These are phyloP conservation scores for Phlebopus sp. DNA, from an alignment of 1,284 basidiomycete species.

Conservation along the genomic window DNA sequence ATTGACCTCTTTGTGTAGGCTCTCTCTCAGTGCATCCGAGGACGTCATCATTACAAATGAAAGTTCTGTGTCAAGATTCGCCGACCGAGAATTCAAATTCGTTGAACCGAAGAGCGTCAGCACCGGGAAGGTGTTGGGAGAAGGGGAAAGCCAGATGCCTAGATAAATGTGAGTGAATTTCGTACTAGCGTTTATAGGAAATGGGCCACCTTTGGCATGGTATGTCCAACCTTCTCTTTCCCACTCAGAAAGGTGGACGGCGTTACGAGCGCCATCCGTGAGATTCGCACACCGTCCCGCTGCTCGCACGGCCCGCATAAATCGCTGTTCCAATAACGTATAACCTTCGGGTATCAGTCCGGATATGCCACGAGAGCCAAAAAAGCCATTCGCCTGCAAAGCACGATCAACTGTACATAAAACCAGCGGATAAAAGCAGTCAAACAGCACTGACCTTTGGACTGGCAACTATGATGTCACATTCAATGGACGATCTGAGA, in stretches of 20 bases:
- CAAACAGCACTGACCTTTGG: conserved; percentile 61
- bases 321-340: conserved; percentile 82
- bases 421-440: neutral
- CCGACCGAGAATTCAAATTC: conserved; percentile 91
- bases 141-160: conserved; percentile 87
- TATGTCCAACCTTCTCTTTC: conserved; percentile 93
- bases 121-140: conserved; percentile 50
- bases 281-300: conserved; percentile 50
- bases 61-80: conserved; percentile 90
- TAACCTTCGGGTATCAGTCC: conserved; percentile 95
- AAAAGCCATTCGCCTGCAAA: conserved; percentile 90
- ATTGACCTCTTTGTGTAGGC: conserved; percentile 44
- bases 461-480: conserved; percentile 80
- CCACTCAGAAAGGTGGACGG: conserved; percentile 86
- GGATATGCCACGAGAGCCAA: conserved; percentile 84
- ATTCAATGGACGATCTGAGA: conserved; percentile 59
- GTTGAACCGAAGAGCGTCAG: conserved; percentile 93
- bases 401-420: conserved; percentile 7
- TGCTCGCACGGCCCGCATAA: conserved; percentile 67
- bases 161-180: conserved; percentile 10
- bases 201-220: conserved; percentile 84
- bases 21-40: conserved; percentile 38
- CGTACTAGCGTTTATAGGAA: conserved; percentile 3
- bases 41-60: conserved; percentile 84
- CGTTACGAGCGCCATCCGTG: conserved; percentile 30